Percentiles rank a stretch among this genome's conserved stretches.
Evolutionary conservation across 2,329 filamentous ascomycete genomes (phyloP).

Genomic region (Diaporthe nobilis): DNA sequence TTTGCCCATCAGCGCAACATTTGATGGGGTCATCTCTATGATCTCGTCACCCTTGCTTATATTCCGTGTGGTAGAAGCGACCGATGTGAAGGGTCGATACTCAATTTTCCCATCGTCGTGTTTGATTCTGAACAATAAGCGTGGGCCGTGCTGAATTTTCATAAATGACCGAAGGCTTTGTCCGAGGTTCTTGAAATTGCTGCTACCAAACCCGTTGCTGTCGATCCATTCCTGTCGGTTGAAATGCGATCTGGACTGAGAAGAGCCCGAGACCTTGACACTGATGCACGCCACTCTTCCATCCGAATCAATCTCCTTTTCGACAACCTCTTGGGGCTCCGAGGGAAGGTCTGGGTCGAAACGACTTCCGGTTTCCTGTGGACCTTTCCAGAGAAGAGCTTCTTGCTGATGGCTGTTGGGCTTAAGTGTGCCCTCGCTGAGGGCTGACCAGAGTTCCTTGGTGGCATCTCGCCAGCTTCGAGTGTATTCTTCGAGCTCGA

Average conservation of each 20-base stretch:
- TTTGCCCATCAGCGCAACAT: slow-evolving; percentile 12
- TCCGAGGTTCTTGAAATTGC: background rate
- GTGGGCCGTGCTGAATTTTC: background rate
- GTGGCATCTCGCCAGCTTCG: slow-evolving; percentile 26
- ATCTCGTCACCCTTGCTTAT: background rate
- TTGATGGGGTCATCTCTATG: background rate
- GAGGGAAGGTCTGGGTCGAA: background rate
- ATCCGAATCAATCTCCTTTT: background rate
- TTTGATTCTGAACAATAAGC: background rate
- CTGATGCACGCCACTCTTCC: background rate
- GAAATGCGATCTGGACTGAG: background rate
- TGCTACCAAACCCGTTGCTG: background rate
- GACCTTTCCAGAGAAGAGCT: slow-evolving; percentile 18
- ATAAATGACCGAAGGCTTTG: background rate
- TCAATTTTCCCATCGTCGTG: background rate
- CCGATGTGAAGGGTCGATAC: background rate
- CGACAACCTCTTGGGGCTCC: background rate
- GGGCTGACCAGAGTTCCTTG: slow-evolving; percentile 18
- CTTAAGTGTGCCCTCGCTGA: background rate
- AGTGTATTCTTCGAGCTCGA: slow-evolving; percentile 29
- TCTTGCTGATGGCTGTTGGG: background rate
- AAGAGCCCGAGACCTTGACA: background rate
- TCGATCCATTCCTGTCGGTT: background rate
- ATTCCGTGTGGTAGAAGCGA: background rate
- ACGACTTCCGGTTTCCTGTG: background rate